phyloP scores from a whole-genome alignment of 768 basidiomycete genomes.

The Cystoderma amianthinum region DNA sequence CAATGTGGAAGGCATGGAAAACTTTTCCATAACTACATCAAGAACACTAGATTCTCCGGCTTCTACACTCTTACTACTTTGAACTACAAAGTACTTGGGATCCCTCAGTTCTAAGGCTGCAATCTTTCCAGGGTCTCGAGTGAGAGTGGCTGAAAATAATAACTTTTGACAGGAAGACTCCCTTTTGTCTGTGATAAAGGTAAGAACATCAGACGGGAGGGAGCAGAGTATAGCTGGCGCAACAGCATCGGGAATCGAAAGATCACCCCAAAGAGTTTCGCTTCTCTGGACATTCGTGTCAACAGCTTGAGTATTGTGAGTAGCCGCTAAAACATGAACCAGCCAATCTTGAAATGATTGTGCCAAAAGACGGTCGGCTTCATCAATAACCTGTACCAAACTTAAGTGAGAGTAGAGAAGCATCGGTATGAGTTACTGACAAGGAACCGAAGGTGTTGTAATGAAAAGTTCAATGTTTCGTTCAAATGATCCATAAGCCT shows the following conservation, averaged over 20 bases:
- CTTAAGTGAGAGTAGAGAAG: not conserved
- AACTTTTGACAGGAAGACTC: conserved; percentile 84
- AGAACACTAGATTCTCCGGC: conserved; percentile 27
- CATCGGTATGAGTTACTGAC: conserved; percentile 35
- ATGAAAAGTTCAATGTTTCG: conserved; percentile 81
- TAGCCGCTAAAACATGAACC: conserved; percentile 73
- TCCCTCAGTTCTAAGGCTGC: conserved; percentile 70
- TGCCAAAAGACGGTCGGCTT: conserved; percentile 91
- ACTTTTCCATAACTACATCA: conserved; percentile 64
- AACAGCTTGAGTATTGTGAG: conserved; percentile 24
- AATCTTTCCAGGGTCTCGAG: conserved; percentile 90
- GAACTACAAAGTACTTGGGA: conserved; percentile 87
- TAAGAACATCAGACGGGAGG: conserved; percentile 27
- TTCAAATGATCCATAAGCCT: conserved; percentile 90
- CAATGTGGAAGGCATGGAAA: conserved; percentile 75
- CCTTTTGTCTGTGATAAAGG: conserved; percentile 51
- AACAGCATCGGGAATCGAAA: conserved; percentile 43
- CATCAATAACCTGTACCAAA: conserved; percentile 77
- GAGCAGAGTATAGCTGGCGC: conserved; percentile 52
- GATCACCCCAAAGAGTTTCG: not conserved
- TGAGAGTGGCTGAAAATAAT: conserved; percentile 93
- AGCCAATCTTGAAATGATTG: conserved; percentile 98
- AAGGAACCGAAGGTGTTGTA: conserved; percentile 93
- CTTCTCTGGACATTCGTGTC: not conserved
- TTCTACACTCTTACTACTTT: conserved; percentile 33